Conservation (phyloP, 1,139 yeast species). For the Taphrina betulina region DNA sequence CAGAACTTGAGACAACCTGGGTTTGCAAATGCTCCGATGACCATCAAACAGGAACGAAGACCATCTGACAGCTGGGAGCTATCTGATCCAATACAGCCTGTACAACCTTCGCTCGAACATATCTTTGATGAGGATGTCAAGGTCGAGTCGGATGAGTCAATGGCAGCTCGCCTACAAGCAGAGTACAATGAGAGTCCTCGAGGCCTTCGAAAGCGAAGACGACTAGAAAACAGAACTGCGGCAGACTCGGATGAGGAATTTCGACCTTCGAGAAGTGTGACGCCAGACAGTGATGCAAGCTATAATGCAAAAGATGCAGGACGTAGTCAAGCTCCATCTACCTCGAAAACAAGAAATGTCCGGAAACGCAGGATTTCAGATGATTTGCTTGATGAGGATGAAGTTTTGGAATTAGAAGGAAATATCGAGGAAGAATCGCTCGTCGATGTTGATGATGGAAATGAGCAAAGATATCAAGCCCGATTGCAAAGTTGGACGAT, state of each 20-base stretch:
- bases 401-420: background rate
- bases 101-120: background rate
- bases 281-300: background rate
- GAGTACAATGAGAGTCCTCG: slow-evolving; percentile 1
- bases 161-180: slow-evolving; percentile 28
- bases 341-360: background rate
- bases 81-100: background rate
- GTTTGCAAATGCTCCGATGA: slow-evolving; percentile 37
- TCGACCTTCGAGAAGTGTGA: background rate
- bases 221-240: background rate
- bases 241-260: slow-evolving; percentile 5
- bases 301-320: background rate
- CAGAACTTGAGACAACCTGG: slow-evolving; percentile 52
- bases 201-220: slow-evolving; percentile 20
- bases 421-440: slow-evolving; percentile 35
- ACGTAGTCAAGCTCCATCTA: background rate
- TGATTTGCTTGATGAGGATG: background rate
- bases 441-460: slow-evolving; percentile 65
- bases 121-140: slow-evolving; percentile 12
- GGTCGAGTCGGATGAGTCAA: slow-evolving; percentile 21
- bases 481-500: slow-evolving; percentile 62
- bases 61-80: slow-evolving; percentile 16
- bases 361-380: background rate
- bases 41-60: slow-evolving; percentile 17
- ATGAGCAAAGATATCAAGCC: slow-evolving; percentile 59